Base-by-base conservation (phyloP, 2,329 filamentous ascomycete species). In the Saccharata proteae region DNA sequence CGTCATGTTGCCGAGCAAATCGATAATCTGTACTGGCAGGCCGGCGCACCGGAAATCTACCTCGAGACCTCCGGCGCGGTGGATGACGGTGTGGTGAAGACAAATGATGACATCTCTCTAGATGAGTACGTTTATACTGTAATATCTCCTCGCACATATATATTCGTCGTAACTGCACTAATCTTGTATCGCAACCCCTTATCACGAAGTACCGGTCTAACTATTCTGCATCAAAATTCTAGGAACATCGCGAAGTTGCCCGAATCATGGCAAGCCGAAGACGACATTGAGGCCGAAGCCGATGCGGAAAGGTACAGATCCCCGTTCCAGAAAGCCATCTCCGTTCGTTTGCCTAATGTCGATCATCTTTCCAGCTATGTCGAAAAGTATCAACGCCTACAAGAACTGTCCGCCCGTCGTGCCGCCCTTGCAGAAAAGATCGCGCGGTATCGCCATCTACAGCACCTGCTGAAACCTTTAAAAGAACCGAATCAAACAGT, bases 1-100 rank as follows among this genome's bases (percentile, higher is more conserved):
- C 68, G 77, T 20, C 75, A 80, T 44, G 68, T 83, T 12, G 77
- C 78, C 2, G 77, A 81, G 58, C 78, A 84, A 57, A 73, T 84
- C 24, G 75, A 80, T 52, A 55, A 57, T 28, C 56, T 80, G 26
- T 83, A 82, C 50, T 66, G 67, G 51, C 56, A 60, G 24, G 56
- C 58, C 1, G 64, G 58, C 5, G 59, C 50, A 10, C 54, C 54
- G 26, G 17, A 22, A 25, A 27, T 16, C 33, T 17, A 6, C 11
- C 33, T 4, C 22, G n/a, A n/a, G n/a, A n/a, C 10, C 25, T 9
- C 8, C 25, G 52, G 4, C 42, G 43, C 19, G 43, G 43, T 16
- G 39, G 26, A n/a, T n/a, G n/a, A n/a, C n/a, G n/a, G n/a, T n/a
- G n/a, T n/a, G n/a, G n/a, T n/a, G n/a, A n/a, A n/a, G n/a, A n/a